A percentile compares a stretch with the other conserved stretches of the same genome.
Conservation (phyloP, 129 eudicot species). For the Escallonia rubra region DNA sequence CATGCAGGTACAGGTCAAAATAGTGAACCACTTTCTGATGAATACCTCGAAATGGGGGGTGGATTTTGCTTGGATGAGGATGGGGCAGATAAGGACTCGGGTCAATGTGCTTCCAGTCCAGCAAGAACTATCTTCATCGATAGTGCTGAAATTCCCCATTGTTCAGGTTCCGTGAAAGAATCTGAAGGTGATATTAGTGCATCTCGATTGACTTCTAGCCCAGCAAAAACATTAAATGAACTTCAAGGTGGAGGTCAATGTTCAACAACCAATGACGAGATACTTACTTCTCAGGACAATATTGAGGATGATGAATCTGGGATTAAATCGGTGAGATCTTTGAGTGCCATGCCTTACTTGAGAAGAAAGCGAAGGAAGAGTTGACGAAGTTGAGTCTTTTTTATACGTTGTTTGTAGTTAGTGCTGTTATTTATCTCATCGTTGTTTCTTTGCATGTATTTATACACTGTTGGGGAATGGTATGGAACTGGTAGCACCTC, state of each 20-base stretch:
- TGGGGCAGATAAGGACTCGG: slow-evolving; percentile 32
- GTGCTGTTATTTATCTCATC: neutral
- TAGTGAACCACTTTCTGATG: slow-evolving; percentile 20
- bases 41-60: slow-evolving; percentile 69
- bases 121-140: neutral
- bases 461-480: no score
- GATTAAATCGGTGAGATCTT: slow-evolving; percentile 19
- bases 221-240: slow-evolving; percentile 9
- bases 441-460: no score
- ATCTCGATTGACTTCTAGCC: slow-evolving; percentile 1
- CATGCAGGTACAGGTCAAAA: slow-evolving; percentile 9
- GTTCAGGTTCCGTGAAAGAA: slow-evolving; percentile 6
- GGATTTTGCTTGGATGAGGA: slow-evolving; percentile 82
- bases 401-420: neutral
- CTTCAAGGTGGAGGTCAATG: slow-evolving; percentile 11
- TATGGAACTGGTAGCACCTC: no score
- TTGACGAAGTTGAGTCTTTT: slow-evolving; percentile 5
- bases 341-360: slow-evolving; percentile 72
- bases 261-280: neutral
- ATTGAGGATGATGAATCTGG: slow-evolving; percentile 19
- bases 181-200: neutral
- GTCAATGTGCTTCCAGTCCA: slow-evolving; percentile 15
- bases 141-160: slow-evolving; percentile 3
- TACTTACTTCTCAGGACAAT: slow-evolving; percentile 1
- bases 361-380: slow-evolving; percentile 54